Base-by-base conservation (phyloP, 23 red algal species). In the Gracilariopsis chorda region DNA sequence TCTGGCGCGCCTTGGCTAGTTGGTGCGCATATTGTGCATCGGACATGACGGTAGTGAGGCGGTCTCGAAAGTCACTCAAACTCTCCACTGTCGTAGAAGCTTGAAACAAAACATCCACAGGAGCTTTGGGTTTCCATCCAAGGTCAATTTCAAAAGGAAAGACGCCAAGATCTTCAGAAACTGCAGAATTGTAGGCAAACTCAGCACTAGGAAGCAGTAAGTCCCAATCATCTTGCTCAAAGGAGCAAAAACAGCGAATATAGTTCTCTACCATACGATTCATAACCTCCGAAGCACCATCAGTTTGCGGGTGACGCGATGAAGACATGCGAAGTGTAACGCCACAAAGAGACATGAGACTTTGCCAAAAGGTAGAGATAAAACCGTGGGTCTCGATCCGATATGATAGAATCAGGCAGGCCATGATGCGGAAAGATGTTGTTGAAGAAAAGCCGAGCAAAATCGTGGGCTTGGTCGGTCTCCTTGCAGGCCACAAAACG, bases 151-250 rank as follows among this genome's bases (percentile, higher is more conserved):
- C 78, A 28, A 82, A 82, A 21, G 78, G 78, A 41, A 28, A 82
- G 7, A 59, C 36, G 17, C 30, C 47, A 9, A 82, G 9, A 36
- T 69, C 81, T 21, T 65, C 4, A 32, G 35, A 19, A 34, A 49
- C 34, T 24, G 56, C 81, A 5, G 56, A 86, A 41, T 86, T 86
- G 81, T 70, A 86, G 19, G 81, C 55, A 48, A 86, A 86, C 21
- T 86, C 81, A 4, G 81, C 81, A 30, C n/a, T 11, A 45, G 60
- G 36, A 14, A 86, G 42, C 14, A 86, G 48, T 10, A 13, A 0
- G 0, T 86, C 81, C 56, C 58, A 86, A 12, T 86, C 27, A 69
- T 69, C 43, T 51, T 86, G 60, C 12, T 46, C 57, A 0, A 45
- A 42, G 23, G 21, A 19, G 39, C 57, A 86, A 51, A 49, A 86